Conservation (phyloP, 805 yeast genomes). For the Kodamaea nitidulidarum region DNA sequence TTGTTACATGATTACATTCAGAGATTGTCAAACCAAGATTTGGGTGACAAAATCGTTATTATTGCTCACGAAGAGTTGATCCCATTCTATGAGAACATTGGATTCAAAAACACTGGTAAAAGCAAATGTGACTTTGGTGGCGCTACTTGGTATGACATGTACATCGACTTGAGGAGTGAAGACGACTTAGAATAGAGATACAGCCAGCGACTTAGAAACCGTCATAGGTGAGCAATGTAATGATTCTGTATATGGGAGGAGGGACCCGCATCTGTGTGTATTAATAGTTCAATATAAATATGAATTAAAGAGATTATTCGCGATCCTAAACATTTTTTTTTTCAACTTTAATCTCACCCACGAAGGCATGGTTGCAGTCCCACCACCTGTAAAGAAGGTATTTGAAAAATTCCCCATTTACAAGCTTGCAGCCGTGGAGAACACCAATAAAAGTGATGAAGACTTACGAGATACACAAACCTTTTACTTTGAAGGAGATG, state of each 20-base stretch:
- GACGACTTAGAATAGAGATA: slow-evolving; percentile 23
- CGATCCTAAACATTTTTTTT: too few species aligned
- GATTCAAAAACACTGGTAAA: slow-evolving; percentile 68
- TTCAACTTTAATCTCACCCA: too few species aligned
- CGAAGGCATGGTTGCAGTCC: slow-evolving; percentile 24
- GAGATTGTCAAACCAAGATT: slow-evolving; percentile 79
- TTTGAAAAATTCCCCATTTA: slow-evolving; percentile 52
- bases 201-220: background rate
- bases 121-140: slow-evolving; percentile 59
- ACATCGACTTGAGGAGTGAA: slow-evolving; percentile 42
- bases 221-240: too few species aligned
- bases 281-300: too few species aligned
- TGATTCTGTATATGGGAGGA: too few species aligned
- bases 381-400: slow-evolving; percentile 40
- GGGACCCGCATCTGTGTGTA: too few species aligned
- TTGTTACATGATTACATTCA: slow-evolving; percentile 87
- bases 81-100: slow-evolving; percentile 77
- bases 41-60: slow-evolving; percentile 72
- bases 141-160: slow-evolving; percentile 58
- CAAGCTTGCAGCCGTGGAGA: slow-evolving; percentile 35
- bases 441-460: slow-evolving; percentile 12
- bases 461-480: slow-evolving; percentile 9
- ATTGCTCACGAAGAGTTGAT: slow-evolving; percentile 66
- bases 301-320: too few species aligned
- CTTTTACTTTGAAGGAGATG: slow-evolving; percentile 14